Base-by-base conservation (phyloP, 768 basidiomycete genomes). In the Macrolepiota albuminosa region DNA sequence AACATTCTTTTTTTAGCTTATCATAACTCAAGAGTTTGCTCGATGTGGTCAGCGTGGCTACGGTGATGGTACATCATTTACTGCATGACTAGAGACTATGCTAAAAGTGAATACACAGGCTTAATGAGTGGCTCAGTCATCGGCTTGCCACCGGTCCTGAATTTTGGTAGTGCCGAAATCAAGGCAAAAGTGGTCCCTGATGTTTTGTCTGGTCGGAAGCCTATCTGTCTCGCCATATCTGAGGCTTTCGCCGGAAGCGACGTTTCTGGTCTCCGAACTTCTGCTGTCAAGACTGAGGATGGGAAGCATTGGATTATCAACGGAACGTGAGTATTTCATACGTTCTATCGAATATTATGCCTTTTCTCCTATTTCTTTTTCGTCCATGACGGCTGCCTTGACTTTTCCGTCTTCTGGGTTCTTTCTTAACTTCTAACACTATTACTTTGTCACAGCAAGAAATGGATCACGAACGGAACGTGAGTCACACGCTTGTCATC, bases 201-300 rank as follows among this genome's bases (percentile, higher is more conserved):
- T 57, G 80, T 90, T 3, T 75, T 93, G 37, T 76, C 81, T 50
- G 88, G 86, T 24, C 82, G 86, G 75, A 91, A 88, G 75, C 86
- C 84, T 64, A 91, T 95, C 63, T 89, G 85, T 62, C 76, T 95
- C 16, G 94, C 94, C 43, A 91, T 95, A 60, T 88, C 89, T 37
- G 94, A 97, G 72, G 92, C 93, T 0, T 91, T 89, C 60, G 93
- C 92, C 2, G 93, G 89, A 55, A 87, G 84, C 63, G 93, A 96
- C 64, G 93, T 95, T 16, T 69, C 79, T 54, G 89, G 92, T 29
- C 68, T 95, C 63, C 79, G 78, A 65, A 92, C 91, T 3, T 82
- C 81, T 4, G 95, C 93, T 0, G 82, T 72, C 57, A 89, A 90
- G 73, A 87, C 84, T 7, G 83, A 85, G 57, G 93, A 95, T 67